Base-by-base conservation (phyloP, 495 filamentous ascomycete species). In the Daldinia concentrica region DNA sequence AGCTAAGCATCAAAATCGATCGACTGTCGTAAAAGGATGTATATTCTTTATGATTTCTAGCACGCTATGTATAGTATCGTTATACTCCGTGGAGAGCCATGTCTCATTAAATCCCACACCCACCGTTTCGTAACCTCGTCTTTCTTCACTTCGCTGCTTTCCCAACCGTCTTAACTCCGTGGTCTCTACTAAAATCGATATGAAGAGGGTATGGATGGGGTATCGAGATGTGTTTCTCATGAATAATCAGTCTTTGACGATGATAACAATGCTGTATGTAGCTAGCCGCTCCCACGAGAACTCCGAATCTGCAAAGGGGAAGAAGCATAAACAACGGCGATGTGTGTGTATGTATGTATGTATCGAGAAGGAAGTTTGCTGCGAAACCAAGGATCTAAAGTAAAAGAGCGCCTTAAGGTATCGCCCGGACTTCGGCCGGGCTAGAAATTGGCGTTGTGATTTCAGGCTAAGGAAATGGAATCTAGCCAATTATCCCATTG, bases 221-320 rank as follows among this genome's bases (percentile, higher is more conserved):
- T 73, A 73, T 73, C 66, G 58, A 73, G 58, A 66, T 56, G 43
- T 2, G 43, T 22, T 24, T 58, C 62, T 69, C 41, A 34, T 55
- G 62, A 66, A 65, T 62, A 63, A 65, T 30, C 65, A 73, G 30
- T 69, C 65, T 65, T 66, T 52, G 32, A 62, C 45, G 58, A 58
- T 14, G 22, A 36, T 54, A 54, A 59, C 37, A 56, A 58, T 34
- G 8, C n/a, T 8, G 9, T 37, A 48, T 51, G 59, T 36, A 32
- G 11, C 54, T 30, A 29, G n/a, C 52, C 24, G 52, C 27, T 11
- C n/a, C 8, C 17, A 48, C 17, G 12, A 34, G 27, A 56, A 19
- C 30, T 11, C n/a, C 29, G n/a, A 56, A 34, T 32, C 6, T 4
- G 26, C 1, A 56, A 29, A 34, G n/a, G 17, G 15, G 52, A 34